Evolutionary conservation across 2,329 filamentous ascomycete species (phyloP).

Genomic region (Cytospora schulzeri): DNA sequence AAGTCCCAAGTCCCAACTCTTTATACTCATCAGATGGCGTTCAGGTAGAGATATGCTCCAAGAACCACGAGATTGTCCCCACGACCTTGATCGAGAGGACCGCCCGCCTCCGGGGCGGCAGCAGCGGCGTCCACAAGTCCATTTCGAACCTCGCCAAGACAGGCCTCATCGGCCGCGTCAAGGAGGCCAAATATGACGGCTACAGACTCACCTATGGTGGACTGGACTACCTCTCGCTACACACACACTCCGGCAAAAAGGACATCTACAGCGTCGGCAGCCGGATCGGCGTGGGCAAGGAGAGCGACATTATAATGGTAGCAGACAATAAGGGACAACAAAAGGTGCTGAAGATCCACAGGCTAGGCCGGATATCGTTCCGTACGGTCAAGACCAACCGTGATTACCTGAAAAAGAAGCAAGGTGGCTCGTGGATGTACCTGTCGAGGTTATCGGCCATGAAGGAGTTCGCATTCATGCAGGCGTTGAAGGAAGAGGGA

Average conservation of each 20-base stretch:
- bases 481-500: conserved; percentile 76
- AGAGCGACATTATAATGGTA: conserved; percentile 95
- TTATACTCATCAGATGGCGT: conserved; percentile 38
- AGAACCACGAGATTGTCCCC: conserved; percentile 96
- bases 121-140: conserved; percentile 77
- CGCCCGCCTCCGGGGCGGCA: conserved; percentile 76
- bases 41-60: conserved; percentile 89
- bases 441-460: conserved; percentile 89
- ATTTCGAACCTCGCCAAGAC: conserved; percentile 92
- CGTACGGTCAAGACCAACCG: conserved; percentile 93
- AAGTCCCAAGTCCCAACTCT: conserved; percentile 29
- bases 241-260: conserved; percentile 79
- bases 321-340: conserved; percentile 78
- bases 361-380: conserved; percentile 93
- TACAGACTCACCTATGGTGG: conserved; percentile 97
- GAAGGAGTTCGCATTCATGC: conserved; percentile 96
- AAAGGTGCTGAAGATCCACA: conserved; percentile 90
- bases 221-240: conserved; percentile 94
- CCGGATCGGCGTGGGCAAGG: conserved; percentile 94
- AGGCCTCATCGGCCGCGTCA: conserved; percentile 86
- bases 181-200: conserved; percentile 96
- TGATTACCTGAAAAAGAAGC: conserved; percentile 79
- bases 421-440: conserved; percentile 94
- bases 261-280: conserved; percentile 90
- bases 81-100: conserved; percentile 85